Conservation (phyloP, 768 basidiomycete species). For the Tulasnella sp. region DNA sequence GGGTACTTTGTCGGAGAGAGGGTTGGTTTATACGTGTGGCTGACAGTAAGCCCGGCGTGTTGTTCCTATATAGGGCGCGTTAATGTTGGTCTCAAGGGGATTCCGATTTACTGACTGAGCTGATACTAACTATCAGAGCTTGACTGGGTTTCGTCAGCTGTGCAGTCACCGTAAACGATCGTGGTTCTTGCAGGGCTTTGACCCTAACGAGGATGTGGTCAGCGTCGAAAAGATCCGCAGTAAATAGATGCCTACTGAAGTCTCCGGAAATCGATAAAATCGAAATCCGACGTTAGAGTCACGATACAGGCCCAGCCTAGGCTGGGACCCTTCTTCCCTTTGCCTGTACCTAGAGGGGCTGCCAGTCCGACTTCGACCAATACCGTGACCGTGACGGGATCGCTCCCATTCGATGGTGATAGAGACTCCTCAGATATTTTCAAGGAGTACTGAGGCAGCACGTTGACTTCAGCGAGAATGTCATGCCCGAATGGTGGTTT, state of each 20-base stretch:
- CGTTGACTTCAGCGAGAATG: constrained; percentile 44
- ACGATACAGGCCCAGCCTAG: constrained; percentile 58
- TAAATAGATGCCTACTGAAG: constrained; percentile 44
- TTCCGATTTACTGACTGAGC: constrained; percentile 39
- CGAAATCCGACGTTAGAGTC: constrained; percentile 60
- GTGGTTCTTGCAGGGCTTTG: constrained; percentile 44
- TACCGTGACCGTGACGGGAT: constrained; percentile 47
- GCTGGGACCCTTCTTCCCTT: constrained; percentile 35
- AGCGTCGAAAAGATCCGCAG: not conserved
- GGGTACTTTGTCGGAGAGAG: constrained; percentile 48
- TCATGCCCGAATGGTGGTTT: constrained; percentile 63
- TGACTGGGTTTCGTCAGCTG: constrained; percentile 67
- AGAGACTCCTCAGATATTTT: constrained; percentile 38
- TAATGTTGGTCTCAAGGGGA: constrained; percentile 15
- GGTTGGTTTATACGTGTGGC: constrained; percentile 44
- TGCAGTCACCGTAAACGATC: constrained; percentile 47
- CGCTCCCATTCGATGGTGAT: constrained; percentile 33
- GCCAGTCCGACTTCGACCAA: constrained; percentile 44
- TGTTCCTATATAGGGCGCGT: constrained; percentile 44
- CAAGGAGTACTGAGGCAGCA: constrained; percentile 55
- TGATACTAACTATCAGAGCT: constrained; percentile 42
- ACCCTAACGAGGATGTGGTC: constrained; percentile 37
- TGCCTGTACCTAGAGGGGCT: constrained; percentile 25
- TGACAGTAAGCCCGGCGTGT: constrained; percentile 51
- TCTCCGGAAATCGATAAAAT: constrained; percentile 66